Evolutionary conservation across 176 grass and related monocot species (phyloP).

Genomic region (Carex parvula): DNA sequence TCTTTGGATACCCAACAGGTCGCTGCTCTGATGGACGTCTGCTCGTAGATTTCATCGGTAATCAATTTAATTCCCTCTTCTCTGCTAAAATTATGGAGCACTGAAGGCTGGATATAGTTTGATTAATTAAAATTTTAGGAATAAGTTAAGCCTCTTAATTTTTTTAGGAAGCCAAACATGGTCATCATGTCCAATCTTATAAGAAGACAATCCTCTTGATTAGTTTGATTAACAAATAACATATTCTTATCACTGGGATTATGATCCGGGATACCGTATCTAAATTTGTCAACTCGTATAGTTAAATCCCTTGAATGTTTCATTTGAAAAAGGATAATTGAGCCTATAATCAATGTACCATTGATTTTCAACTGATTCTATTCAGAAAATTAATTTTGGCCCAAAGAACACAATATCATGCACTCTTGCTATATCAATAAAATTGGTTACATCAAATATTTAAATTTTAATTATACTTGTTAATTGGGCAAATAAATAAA

Average conservation of each 20-base stretch:
- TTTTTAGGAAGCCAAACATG: no score
- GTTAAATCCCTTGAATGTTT: no score
- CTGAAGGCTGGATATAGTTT: background rate
- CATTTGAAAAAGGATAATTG: background rate
- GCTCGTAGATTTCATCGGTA: conserved; percentile 17
- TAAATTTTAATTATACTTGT: background rate
- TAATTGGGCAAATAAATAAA: background rate
- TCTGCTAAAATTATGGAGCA: background rate
- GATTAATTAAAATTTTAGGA: no score
- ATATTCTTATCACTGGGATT: background rate
- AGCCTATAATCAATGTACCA: background rate
- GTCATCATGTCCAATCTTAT: no score
- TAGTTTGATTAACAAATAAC: background rate
- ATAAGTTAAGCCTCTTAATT: no score
- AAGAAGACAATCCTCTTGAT: no score
- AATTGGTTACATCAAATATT: background rate
- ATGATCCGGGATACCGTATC: background rate
- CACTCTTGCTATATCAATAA: background rate
- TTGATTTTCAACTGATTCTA: background rate
- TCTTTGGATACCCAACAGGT: conserved; percentile 18
- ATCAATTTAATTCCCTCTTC: background rate
- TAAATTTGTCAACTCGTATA: background rate
- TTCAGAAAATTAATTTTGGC: background rate
- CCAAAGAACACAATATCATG: background rate
- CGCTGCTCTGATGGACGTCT: conserved; percentile 22